Conservation (phyloP, 75 land plant genomes). For the Chamaecyparis obtusa region DNA sequence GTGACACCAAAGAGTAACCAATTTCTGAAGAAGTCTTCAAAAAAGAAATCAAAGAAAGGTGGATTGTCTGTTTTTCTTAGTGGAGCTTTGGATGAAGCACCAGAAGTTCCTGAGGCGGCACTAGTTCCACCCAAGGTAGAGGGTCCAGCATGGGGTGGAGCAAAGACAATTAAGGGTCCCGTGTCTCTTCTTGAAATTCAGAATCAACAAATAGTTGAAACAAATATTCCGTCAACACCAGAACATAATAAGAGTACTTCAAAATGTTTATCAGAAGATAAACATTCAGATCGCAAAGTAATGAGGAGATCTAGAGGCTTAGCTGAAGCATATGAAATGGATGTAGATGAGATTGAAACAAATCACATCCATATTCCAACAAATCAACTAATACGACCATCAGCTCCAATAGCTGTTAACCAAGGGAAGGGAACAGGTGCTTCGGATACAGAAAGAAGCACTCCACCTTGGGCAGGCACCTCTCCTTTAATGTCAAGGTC, state of each 20-base stretch:
- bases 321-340: conserved; percentile 13
- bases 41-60: conserved; percentile 83
- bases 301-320: conserved; percentile 13
- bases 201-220: conserved; percentile 58
- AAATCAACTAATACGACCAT: conserved; percentile 22
- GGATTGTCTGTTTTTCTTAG: conserved; percentile 95
- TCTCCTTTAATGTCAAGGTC: conserved; percentile 69
- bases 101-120: conserved; percentile 32
- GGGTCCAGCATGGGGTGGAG: conserved; percentile 99
- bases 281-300: neutral
- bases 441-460: conserved; percentile 64
- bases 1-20: conserved; percentile 14
- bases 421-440: conserved; percentile 14
- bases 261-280: conserved; percentile 1
- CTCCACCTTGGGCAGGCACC: conserved; percentile 89
- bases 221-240: neutral
- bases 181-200: conserved; percentile 84
- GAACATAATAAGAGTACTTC: neutral
- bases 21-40: conserved; percentile 22
- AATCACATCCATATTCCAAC: conserved; percentile 43
- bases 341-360: conserved; percentile 25
- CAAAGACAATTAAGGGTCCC: conserved; percentile 43
- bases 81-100: conserved; percentile 85
- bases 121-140: conserved; percentile 64
- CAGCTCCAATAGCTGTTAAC: conserved; percentile 70